Percentiles rank a stretch among this genome's conserved stretches.
phyloP scores from a whole-genome alignment of 805 yeast species.

The Ogataea parapolymorpha region DNA sequence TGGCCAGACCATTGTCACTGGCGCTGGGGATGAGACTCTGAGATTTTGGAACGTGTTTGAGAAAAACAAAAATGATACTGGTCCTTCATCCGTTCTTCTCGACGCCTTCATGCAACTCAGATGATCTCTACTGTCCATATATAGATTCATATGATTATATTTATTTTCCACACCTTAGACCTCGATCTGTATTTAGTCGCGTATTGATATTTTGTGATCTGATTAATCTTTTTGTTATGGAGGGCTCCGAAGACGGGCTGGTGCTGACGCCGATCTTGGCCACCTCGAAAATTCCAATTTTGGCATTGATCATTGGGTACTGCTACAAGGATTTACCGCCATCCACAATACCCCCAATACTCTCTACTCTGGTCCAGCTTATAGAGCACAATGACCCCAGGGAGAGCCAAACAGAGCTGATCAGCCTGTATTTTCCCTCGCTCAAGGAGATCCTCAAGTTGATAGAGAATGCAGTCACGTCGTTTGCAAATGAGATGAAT shows the following conservation, averaged over 20 bases:
- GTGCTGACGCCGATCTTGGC: constrained; percentile 42
- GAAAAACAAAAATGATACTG: constrained; percentile 56
- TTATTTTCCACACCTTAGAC: too few species aligned
- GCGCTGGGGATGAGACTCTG: constrained; percentile 97
- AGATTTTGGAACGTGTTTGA: constrained; percentile 96
- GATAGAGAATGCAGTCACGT: constrained; percentile 15
- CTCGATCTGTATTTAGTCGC: not conserved
- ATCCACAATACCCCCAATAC: constrained; percentile 35
- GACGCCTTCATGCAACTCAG: constrained; percentile 76
- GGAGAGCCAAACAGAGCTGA: constrained; percentile 11
- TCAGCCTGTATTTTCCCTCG: constrained; percentile 26
- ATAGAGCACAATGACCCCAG: constrained; percentile 32
- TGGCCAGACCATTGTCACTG: constrained; percentile 95
- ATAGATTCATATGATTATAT: too few species aligned
- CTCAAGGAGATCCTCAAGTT: constrained; percentile 20
- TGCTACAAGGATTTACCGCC: constrained; percentile 40
- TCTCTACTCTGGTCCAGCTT: constrained; percentile 41
- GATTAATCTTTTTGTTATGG: constrained; percentile 6
- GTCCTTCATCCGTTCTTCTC: constrained; percentile 59
- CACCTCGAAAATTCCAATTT: constrained; percentile 51
- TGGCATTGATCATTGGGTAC: constrained; percentile 46
- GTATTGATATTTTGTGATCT: constrained; percentile 2
- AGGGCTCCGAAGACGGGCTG: constrained; percentile 11
- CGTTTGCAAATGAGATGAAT: constrained; percentile 1
- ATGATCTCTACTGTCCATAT: constrained; percentile 25